phyloP scores from a whole-genome alignment of 345 rosid species.

The Citrus cavaleriei region DNA sequence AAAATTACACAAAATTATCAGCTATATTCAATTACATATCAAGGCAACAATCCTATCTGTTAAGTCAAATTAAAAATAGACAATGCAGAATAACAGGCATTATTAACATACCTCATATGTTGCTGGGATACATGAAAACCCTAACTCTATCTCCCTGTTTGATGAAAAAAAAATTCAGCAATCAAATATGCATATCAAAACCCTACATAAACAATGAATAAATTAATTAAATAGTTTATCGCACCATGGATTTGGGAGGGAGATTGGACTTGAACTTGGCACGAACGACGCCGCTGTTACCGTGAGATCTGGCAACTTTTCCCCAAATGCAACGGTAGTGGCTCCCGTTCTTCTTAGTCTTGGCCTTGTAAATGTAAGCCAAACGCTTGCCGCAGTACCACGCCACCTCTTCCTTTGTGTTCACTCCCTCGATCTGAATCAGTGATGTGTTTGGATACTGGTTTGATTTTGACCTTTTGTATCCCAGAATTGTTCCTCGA shows the following conservation, averaged over 20 bases:
- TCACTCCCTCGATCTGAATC: slow-evolving; percentile 68
- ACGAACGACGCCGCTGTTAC: slow-evolving; percentile 68
- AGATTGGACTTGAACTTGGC: slow-evolving; percentile 69
- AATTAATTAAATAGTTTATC: background rate
- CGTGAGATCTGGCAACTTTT: slow-evolving; percentile 62
- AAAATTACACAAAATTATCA: background rate
- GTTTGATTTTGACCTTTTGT: slow-evolving; percentile 64
- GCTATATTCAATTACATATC: background rate
- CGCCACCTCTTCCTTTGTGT: slow-evolving; percentile 45
- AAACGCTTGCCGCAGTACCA: slow-evolving; percentile 58
- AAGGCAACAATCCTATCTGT: background rate
- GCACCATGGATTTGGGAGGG: slow-evolving; percentile 68
- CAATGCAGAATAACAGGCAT: background rate
- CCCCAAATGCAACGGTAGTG: slow-evolving; percentile 69
- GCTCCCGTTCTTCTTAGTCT: slow-evolving; percentile 47
- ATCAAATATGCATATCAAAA: background rate
- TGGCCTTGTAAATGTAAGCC: slow-evolving; percentile 62
- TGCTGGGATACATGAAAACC: slow-evolving; percentile 57
- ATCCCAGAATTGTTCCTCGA: slow-evolving; percentile 30
- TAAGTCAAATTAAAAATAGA: background rate
- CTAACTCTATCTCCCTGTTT: slow-evolving; percentile 51
- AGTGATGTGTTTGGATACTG: slow-evolving; percentile 68
- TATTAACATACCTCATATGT: slow-evolving; percentile 31
- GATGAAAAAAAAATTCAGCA: too few species aligned
- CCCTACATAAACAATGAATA: background rate